Base-by-base conservation (phyloP, 2,329 filamentous ascomycete genomes). In the Penicillium sp. region DNA sequence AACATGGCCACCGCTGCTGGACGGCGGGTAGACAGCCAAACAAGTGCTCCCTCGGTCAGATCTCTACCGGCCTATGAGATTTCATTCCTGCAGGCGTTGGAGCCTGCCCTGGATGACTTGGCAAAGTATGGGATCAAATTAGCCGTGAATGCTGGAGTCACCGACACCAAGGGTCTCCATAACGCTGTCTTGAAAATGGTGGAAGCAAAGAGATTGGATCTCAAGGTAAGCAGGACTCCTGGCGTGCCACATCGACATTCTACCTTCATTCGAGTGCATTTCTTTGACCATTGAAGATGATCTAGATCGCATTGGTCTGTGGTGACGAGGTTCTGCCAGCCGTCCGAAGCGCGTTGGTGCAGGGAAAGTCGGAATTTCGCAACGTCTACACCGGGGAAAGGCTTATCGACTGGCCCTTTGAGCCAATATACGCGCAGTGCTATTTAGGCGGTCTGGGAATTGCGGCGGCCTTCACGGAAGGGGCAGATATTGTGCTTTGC, bases 61-160 rank as follows among this genome's bases (percentile, higher is more conserved):
- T 18, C 33, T 8, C 57, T 61, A 5, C 73, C 73, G 9, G 75
- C 72, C 7, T 79, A 78, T 50, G 76, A 79, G 51, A 66, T 70
- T 1, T 75, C 76, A 1, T 78, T 80, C 51, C 67, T 80, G 26
- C 73, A 78, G 60, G 71, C 75, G 5, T 49, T 73, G 29, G 63
- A 70, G 45, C 70, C 69, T 1, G 70, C 70, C 2, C 50, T 73
- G 32, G 60, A 66, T 5, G 63, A 71, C 48, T 50, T 74, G 13
- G 69, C 69, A 8, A 66, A 62, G 39, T 54, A 73, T 52, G 59
- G 65, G 0, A 73, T 75, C 47, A 73, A 72, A 49, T 48, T 74
- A 3, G 72, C 68, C 3, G 71, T 71, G 25, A 75, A 75, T 62
- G 72, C 72, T 9, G 72, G 72, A 0, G 70, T 69, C 13, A 60